phyloP scores from a whole-genome alignment of 805 yeast genomes.

The Saccharomycopsis synnaedendra region DNA sequence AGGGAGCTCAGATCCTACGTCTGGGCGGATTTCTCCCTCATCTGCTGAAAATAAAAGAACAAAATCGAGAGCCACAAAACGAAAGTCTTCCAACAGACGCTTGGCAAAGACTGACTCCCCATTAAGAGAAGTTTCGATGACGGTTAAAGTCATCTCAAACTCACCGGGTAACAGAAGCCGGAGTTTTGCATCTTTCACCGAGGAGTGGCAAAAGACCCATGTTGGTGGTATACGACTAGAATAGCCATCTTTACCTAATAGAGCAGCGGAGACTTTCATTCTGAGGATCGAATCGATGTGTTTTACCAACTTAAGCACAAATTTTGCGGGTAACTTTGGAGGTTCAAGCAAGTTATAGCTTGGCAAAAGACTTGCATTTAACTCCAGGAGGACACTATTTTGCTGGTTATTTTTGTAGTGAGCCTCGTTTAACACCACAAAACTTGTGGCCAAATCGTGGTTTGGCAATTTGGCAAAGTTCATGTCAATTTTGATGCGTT shows the following conservation, averaged over 20 bases:
- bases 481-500: conserved; percentile 13
- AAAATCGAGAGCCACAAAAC: conserved; percentile 8
- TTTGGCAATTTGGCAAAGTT: conserved; percentile 72
- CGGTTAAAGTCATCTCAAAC: conserved; percentile 12
- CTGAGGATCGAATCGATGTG: conserved; percentile 10
- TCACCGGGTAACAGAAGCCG: conserved; percentile 5
- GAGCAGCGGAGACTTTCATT: conserved; percentile 6
- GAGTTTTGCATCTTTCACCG: conserved; percentile 13
- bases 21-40: conserved; percentile 8
- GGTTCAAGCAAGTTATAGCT: conserved; percentile 9
- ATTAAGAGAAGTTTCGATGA: conserved; percentile 1
- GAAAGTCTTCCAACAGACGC: neutral
- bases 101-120: neutral
- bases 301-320: conserved; percentile 3
- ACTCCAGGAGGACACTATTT: neutral
- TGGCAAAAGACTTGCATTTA: conserved; percentile 11
- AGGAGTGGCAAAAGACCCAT: conserved; percentile 3
- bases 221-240: neutral
- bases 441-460: conserved; percentile 79
- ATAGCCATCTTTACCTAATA: too few relatives aligned
- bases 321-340: conserved; percentile 1
- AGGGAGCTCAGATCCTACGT: conserved; percentile 5
- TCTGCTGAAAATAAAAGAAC: conserved; percentile 9
- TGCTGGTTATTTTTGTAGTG: conserved; percentile 8
- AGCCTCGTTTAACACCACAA: conserved; percentile 73